Evolutionary conservation across 2,329 filamentous ascomycete species (phyloP), one percentile per base, ranked within the genome.

Genomic region (Ceratocystis destructans): DNA sequence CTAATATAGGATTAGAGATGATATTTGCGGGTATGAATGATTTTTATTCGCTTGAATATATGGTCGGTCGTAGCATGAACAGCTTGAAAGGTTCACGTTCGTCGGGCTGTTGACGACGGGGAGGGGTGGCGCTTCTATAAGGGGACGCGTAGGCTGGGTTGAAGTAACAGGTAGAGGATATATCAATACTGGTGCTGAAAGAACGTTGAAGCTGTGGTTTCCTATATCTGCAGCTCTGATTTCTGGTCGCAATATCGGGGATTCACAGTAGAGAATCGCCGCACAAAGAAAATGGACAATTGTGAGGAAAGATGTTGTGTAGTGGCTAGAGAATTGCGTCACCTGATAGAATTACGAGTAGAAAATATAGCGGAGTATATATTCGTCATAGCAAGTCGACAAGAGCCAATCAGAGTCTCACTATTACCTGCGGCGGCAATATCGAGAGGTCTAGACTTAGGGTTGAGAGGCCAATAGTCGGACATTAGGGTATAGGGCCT

Each of bases 311-410:
- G 48, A 17, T 63, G 44, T 50, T n/a, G 10, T 63, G 44, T 63
- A 10, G 22, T 63, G 6, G 8, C 4, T 33, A 45, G 6, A 45
- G 17, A 33, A 45, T 25, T 17, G 46, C 22, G 7, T 63, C 17
- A 62, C 66, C 62, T 62, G 45, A 67, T 67, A 33, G 62, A 5
- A 65, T 67, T 67, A 61, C 65, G n/a, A 61, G 20, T 31, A 53
- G 17, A 65, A 45, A 31, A 28, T 44, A 62, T 44, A 55, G 62
- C 37, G 66, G 66, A 22, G 48, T 15, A 15, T 8, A 28, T 15
- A 20, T 48, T n/a, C n/a, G 8, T 22, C 53, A 17, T 20, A 28
- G 17, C 8, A 44, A 20, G 5, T 5, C 5, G 4, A 20, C n/a
- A 20, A 41, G 5, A 7, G 28, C 62, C 66, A 67, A 67, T 67